Base-by-base conservation (phyloP, 2,329 filamentous ascomycete species). In the Aureobasidium sp. region DNA sequence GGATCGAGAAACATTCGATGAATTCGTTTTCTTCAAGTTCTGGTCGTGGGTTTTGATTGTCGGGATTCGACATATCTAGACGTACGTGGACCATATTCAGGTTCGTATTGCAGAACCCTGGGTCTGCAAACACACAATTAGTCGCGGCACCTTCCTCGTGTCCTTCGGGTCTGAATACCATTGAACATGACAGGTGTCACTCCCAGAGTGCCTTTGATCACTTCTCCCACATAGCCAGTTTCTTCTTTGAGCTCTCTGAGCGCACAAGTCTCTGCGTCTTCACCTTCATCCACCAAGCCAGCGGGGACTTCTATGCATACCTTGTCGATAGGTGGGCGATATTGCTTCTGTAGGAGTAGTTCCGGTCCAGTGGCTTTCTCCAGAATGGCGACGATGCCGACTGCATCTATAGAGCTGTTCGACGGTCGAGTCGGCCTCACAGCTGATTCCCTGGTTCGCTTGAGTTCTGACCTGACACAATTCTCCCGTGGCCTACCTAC, bases 251-350 rank as follows among this genome's bases (percentile, higher is more conserved):
- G 72, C 71, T 86, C 84, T 21, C 84, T 75, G 11, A 85, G 72
- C 13, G 81, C 81, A 50, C 82, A 82, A 50, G 82, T 77, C 67
- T 80, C 78, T 2, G 82, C 79, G 1, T 78, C 78, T 68, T 86
- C 83, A 14, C 78, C 78, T 45, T 76, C 78, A 67, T 86, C 83
- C 36, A 86, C 79, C 29, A 86, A 73, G 0, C 83, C 83, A 0
- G 83, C 82, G 0, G 83, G 83, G 6, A 85, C 79, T 68, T 86
- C 83, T 54, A 86, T 82, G 54, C 80, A 81, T 39, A 82, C 73
- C 29, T 80, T 82, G 61, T 83, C 78, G 42, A 84, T 78, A 0
- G 83, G 82, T 0, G 84, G 83, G 4, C 84, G 78, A 69, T 84
- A 86, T 34, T 65, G 64, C 34, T 64, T 63, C 67, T 86, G 81